phyloP scores from a whole-genome alignment of 2,329 filamentous ascomycete genomes.

The Aureobasidium lini region DNA sequence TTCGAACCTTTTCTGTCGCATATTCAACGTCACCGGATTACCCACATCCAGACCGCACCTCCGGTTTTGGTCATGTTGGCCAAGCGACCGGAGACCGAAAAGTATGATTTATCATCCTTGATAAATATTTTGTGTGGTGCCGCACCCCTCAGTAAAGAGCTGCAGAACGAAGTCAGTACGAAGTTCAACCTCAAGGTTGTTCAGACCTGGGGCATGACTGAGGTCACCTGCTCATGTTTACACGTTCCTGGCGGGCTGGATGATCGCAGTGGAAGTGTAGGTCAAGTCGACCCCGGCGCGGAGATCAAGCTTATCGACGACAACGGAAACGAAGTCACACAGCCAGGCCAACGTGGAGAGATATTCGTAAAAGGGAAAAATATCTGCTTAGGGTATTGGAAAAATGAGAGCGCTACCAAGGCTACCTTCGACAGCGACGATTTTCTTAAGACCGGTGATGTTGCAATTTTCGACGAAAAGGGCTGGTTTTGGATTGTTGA shows the following conservation, averaged over 20 bases:
- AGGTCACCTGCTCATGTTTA: slow-evolving; percentile 28
- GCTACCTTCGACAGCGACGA: slow-evolving; percentile 21
- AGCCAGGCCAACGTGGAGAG: slow-evolving; percentile 31
- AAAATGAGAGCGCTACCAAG: slow-evolving; percentile 31
- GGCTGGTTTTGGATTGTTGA: slow-evolving; percentile 31
- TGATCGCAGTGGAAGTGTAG: slow-evolving; percentile 27
- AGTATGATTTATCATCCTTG: slow-evolving; percentile 35
- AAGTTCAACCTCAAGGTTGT: slow-evolving; percentile 30
- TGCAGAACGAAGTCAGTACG: slow-evolving; percentile 33
- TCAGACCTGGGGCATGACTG: slow-evolving; percentile 32
- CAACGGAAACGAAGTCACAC: slow-evolving; percentile 33
- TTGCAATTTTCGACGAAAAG: slow-evolving; percentile 26
- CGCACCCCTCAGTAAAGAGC: slow-evolving; percentile 31
- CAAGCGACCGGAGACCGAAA: slow-evolving; percentile 35
- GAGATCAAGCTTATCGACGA: slow-evolving; percentile 37
- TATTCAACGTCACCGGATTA: slow-evolving; percentile 31
- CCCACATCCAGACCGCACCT: slow-evolving; percentile 34
- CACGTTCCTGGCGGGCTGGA: slow-evolving; percentile 31
- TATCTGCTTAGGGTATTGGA: slow-evolving; percentile 34
- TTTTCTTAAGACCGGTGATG: slow-evolving; percentile 24
- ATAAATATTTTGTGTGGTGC: slow-evolving; percentile 35
- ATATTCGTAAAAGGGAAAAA: slow-evolving; percentile 30
- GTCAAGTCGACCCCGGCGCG: slow-evolving; percentile 32
- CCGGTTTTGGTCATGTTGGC: slow-evolving; percentile 38
- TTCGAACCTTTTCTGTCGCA: slow-evolving; percentile 28